phyloP scores from a whole-genome alignment of 1,284 basidiomycete species.

The Veloboletus limbatus region DNA sequence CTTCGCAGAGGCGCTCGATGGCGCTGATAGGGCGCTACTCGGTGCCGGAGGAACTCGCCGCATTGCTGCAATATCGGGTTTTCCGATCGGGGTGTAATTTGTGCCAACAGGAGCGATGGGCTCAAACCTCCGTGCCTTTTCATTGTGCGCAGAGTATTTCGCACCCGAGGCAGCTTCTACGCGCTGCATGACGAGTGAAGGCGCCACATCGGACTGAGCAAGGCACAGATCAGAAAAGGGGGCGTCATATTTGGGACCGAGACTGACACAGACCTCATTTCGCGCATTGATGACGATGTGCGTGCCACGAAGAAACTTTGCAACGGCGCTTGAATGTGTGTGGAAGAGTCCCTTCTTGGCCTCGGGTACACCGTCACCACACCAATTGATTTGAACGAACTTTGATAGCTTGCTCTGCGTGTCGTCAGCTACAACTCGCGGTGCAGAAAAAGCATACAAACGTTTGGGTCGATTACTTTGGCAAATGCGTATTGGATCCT shows the following conservation, averaged over 20 bases:
- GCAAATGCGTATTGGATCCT: slow-evolving; percentile 96
- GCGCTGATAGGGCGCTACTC: slow-evolving; percentile 30
- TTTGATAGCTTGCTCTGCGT: slow-evolving; percentile 83
- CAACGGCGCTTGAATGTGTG: slow-evolving; percentile 81
- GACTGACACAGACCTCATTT: slow-evolving; percentile 64
- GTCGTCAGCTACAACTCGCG: background rate
- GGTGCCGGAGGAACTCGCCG: slow-evolving; percentile 43
- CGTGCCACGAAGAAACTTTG: slow-evolving; percentile 77
- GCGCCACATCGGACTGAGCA: slow-evolving; percentile 73
- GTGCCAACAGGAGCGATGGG: slow-evolving; percentile 74
- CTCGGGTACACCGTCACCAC: slow-evolving; percentile 94
- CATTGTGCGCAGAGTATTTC: slow-evolving; percentile 81
- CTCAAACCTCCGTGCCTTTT: slow-evolving; percentile 58
- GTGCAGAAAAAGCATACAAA: slow-evolving; percentile 39
- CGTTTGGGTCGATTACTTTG: slow-evolving; percentile 85
- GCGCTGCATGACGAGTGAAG: slow-evolving; percentile 78
- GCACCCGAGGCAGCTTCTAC: slow-evolving; percentile 92
- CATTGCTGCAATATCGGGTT: slow-evolving; percentile 63
- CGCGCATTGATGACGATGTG: slow-evolving; percentile 93
- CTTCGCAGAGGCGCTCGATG: slow-evolving; percentile 31
- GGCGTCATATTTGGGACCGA: too few relatives aligned
- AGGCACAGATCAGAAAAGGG: background rate
- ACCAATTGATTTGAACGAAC: slow-evolving; percentile 91
- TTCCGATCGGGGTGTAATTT: slow-evolving; percentile 69
- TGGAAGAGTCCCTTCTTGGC: slow-evolving; percentile 91